Conservation (phyloP, 768 basidiomycete genomes). For the Macrolepiota dolichaula region DNA sequence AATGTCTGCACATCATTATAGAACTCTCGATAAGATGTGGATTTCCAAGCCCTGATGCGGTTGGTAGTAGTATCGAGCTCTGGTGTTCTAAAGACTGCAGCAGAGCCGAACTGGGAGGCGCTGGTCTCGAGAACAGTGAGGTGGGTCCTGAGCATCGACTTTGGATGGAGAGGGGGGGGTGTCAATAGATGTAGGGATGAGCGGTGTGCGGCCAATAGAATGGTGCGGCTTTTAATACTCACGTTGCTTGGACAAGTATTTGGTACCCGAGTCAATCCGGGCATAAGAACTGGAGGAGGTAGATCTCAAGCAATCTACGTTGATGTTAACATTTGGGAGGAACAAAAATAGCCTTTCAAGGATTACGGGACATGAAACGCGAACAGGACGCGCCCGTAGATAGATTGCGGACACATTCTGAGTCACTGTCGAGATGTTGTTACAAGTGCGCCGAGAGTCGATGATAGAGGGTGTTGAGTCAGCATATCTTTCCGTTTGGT, state of each 20-base stretch:
- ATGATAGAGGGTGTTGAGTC: constrained; percentile 24
- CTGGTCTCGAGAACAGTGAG: constrained; percentile 60
- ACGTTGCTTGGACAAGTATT: constrained; percentile 18
- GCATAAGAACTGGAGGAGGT: constrained; percentile 20
- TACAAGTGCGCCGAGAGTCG: constrained; percentile 20
- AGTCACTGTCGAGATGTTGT: constrained; percentile 19
- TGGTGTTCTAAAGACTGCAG: constrained; percentile 62
- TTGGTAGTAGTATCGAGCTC: constrained; percentile 38
- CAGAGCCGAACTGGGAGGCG: constrained; percentile 43
- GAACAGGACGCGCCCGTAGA: constrained; percentile 33
- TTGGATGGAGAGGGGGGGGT: constrained; percentile 16
- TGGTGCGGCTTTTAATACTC: constrained; percentile 13
- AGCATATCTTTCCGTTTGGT: constrained; percentile 16
- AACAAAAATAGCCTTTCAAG: constrained; percentile 27
- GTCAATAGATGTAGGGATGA: constrained; percentile 16
- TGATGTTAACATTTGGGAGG: constrained; percentile 23
- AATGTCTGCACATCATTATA: constrained; percentile 59
- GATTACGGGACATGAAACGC: constrained; percentile 27
- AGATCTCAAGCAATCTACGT: constrained; percentile 28
- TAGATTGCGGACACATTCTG: constrained; percentile 31
- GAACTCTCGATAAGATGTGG: constrained; percentile 66
- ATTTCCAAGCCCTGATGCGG: constrained; percentile 48
- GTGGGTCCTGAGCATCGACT: constrained; percentile 47
- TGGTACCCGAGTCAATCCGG: constrained; percentile 32
- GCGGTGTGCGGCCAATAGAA: background rate